A percentile compares a stretch with the other conserved stretches of the same genome.
Evolutionary conservation across 2,329 filamentous ascomycete species (phyloP).

Genomic region (Ascochyta fabae): DNA sequence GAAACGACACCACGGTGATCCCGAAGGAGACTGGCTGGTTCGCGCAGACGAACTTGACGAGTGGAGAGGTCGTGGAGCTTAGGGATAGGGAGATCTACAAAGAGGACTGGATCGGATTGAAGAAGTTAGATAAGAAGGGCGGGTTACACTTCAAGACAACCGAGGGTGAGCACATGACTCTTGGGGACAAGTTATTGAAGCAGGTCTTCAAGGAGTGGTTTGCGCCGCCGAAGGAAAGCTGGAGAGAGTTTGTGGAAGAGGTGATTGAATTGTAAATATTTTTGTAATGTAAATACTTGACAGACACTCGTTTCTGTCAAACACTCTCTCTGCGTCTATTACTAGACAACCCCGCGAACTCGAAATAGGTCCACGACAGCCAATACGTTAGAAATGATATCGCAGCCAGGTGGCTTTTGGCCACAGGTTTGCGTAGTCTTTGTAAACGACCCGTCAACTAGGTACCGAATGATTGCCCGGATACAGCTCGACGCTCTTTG

Average conservation of each 20-base stretch:
- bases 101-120: slow-evolving; percentile 93
- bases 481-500: neutral
- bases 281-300: neutral
- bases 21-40: slow-evolving; percentile 95
- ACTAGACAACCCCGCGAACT: no score
- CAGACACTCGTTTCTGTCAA: no score
- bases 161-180: slow-evolving; percentile 82
- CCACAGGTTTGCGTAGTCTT: no score
- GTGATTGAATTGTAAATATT: slow-evolving; percentile 34
- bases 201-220: slow-evolving; percentile 72
- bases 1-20: slow-evolving; percentile 82
- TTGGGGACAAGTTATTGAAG: slow-evolving; percentile 70
- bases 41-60: slow-evolving; percentile 73
- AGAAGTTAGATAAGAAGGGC: slow-evolving; percentile 76
- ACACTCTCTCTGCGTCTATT: no score
- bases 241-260: slow-evolving; percentile 25
- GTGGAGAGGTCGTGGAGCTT: slow-evolving; percentile 67
- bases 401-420: no score
- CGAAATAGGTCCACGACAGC: no score
- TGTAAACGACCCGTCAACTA: no score
- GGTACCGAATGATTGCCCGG: neutral
- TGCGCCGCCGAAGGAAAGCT: slow-evolving; percentile 50
- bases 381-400: no score
- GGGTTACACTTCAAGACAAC: slow-evolving; percentile 76
- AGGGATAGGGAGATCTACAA: slow-evolving; percentile 75